Evolutionary conservation across 2,329 filamentous ascomycete species (phyloP).

Genomic region (Pestalotiopsis sp.): DNA sequence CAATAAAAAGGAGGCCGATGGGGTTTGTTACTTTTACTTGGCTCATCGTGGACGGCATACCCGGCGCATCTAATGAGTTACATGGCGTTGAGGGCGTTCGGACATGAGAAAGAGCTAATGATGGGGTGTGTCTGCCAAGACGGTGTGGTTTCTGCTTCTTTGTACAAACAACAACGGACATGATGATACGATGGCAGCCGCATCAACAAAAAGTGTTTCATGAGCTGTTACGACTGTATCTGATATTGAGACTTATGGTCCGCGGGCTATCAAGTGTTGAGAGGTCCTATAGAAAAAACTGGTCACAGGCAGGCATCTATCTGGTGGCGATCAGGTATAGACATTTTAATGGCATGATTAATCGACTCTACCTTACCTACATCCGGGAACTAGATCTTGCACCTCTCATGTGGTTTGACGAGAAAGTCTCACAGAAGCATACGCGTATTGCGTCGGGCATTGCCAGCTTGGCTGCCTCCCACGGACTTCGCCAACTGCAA

Average conservation of each 20-base stretch:
- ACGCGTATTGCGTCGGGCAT: not conserved
- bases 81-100: not conserved
- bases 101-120: not conserved
- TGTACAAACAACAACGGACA: constrained; percentile 6
- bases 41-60: not conserved
- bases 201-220: not conserved
- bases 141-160: constrained; percentile 1
- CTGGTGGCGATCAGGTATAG: constrained; percentile 9
- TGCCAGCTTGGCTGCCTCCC: not conserved
- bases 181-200: not conserved
- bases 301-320: constrained; percentile 7
- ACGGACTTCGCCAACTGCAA: too few relatives aligned
- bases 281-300: constrained; percentile 2
- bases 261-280: constrained; percentile 12
- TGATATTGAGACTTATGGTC: not conserved
- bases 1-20: constrained; percentile 22
- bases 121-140: not conserved
- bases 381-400: not conserved
- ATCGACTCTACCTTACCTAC: not conserved
- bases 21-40: not conserved
- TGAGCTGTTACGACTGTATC: constrained; percentile 3
- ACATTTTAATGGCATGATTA: constrained; percentile 12
- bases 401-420: not conserved
- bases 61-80: not conserved
- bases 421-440: not conserved